Conservation (phyloP, 2,329 filamentous ascomycete genomes). For the Pseudogymnoascus sp. region DNA sequence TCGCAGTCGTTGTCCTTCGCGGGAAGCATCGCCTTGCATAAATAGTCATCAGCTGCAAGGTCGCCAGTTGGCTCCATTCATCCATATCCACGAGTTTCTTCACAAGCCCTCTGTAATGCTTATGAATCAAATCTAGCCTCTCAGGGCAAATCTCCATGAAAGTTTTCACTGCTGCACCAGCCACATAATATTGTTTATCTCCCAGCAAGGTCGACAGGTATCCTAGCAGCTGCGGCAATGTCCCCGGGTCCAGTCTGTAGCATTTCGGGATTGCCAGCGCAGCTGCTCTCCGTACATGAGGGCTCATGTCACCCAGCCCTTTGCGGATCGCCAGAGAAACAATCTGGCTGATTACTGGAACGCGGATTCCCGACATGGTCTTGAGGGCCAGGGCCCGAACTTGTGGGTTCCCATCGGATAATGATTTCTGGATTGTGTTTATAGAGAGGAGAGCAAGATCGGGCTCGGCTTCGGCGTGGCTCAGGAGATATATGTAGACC, state of each 20-base stretch:
- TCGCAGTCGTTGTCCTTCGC: constrained; percentile 51
- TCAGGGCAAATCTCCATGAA: constrained; percentile 88
- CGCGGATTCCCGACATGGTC: constrained; percentile 95
- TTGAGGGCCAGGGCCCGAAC: constrained; percentile 85
- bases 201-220: constrained; percentile 71
- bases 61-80: constrained; percentile 90
- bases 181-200: constrained; percentile 95
- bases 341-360: constrained; percentile 96
- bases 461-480: constrained; percentile 92
- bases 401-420: constrained; percentile 86
- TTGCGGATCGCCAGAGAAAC: constrained; percentile 94
- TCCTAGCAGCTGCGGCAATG: constrained; percentile 76
- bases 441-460: constrained; percentile 93
- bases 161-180: constrained; percentile 81
- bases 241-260: constrained; percentile 80
- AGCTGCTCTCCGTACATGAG: constrained; percentile 84
- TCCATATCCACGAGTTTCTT: constrained; percentile 97
- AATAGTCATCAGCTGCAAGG: constrained; percentile 69
- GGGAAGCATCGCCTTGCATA: constrained; percentile 90
- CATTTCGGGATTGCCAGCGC: constrained; percentile 94
- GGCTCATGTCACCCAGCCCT: constrained; percentile 87
- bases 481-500: constrained; percentile 95
- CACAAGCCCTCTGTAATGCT: constrained; percentile 76
- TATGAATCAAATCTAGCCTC: constrained; percentile 79
- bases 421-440: constrained; percentile 97